These are phyloP conservation scores for Monosporascus sp. DNA, from an alignment of 2,329 filamentous ascomycete genomes.

Conservation along the genomic window DNA sequence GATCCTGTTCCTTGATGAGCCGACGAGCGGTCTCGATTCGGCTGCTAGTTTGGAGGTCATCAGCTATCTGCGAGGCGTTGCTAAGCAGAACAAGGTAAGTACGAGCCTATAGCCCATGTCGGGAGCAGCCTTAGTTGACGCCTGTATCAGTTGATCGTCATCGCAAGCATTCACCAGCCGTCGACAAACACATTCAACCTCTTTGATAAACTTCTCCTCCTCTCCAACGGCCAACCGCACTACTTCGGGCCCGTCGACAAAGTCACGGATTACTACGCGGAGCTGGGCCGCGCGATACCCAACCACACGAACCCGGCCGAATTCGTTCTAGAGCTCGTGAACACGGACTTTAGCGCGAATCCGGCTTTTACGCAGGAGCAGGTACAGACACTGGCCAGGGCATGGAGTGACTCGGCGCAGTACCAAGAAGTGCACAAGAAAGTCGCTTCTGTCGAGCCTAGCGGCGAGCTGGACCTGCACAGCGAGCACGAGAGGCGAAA, in stretches of 20 bases:
- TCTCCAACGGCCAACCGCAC: constrained; percentile 65
- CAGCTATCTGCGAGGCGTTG: constrained; percentile 63
- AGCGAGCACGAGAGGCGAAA: constrained; percentile 10
- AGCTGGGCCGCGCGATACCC: constrained; percentile 59
- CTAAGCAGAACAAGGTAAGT: constrained; percentile 59
- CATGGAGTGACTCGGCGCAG: constrained; percentile 49
- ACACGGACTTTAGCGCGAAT: constrained; percentile 64
- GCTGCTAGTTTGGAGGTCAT: constrained; percentile 73
- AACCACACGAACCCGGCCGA: constrained; percentile 74
- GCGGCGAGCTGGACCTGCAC: not conserved
- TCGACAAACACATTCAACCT: constrained; percentile 74
- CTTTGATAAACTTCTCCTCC: constrained; percentile 73
- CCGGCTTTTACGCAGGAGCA: constrained; percentile 40
- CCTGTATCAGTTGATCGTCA: constrained; percentile 60
- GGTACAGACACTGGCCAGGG: constrained; percentile 47
- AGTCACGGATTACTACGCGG: constrained; percentile 59
- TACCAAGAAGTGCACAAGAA: constrained; percentile 17
- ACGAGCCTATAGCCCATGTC: too few species aligned
- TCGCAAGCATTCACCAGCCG: constrained; percentile 82
- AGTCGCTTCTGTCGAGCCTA: constrained; percentile 24
- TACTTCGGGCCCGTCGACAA: constrained; percentile 64
- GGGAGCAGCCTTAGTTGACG: too few species aligned
- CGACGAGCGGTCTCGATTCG: constrained; percentile 79
- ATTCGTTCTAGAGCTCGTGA: constrained; percentile 73
- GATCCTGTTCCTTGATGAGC: constrained; percentile 79